Conservation (phyloP, 306 rosid species). For the Vicia sativa region DNA sequence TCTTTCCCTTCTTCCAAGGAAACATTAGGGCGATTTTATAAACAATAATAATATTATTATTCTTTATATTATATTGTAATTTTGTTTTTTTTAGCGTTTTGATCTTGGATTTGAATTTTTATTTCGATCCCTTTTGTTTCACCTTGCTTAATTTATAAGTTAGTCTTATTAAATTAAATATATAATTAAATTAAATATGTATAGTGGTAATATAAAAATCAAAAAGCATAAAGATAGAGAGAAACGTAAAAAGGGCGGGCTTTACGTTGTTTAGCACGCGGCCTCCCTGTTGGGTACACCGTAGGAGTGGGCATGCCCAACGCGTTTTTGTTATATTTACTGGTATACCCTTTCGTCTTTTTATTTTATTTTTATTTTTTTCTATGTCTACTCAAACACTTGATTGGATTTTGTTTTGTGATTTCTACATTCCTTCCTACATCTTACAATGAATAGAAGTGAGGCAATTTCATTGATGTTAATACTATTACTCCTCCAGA, state of each 20-base stretch:
- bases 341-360: background rate
- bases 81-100: background rate
- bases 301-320: slow-evolving; percentile 6
- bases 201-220: background rate
- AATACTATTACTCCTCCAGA: too few species aligned
- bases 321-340: slow-evolving; percentile 23
- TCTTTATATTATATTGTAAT: background rate
- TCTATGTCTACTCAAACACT: too few species aligned
- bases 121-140: slow-evolving; percentile 4
- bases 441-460: too few species aligned
- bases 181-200: background rate
- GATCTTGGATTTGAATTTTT: slow-evolving; percentile 10
- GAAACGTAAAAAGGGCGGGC: slow-evolving; percentile 48
- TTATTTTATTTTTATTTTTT: too few species aligned
- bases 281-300: slow-evolving; percentile 34
- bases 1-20: slow-evolving; percentile 17
- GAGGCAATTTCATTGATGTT: too few species aligned
- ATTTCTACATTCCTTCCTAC: too few species aligned
- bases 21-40: background rate
- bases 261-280: slow-evolving; percentile 44
- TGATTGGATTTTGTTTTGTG: too few species aligned
- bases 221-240: slow-evolving; percentile 10
- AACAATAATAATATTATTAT: background rate
- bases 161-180: background rate
- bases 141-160: slow-evolving; percentile 28